phyloP scores from a whole-genome alignment of 2,329 filamentous ascomycete genomes.

The Leptosphaerulina australis region DNA sequence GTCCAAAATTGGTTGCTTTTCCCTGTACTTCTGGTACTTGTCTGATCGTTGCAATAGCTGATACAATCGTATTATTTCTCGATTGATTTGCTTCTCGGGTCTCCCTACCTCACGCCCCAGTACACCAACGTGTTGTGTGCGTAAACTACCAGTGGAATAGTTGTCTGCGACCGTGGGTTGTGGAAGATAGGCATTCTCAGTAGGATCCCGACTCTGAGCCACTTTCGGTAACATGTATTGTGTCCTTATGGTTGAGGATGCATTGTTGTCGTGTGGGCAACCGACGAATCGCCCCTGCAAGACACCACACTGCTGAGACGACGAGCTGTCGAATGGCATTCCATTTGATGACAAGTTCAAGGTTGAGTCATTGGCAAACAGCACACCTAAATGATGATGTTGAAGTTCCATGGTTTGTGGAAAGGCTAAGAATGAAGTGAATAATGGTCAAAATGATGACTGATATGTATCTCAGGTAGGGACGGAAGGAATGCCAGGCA shows the following conservation, averaged over 20 bases:
- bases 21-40: constrained; percentile 55
- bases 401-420: constrained; percentile 45
- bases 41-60: constrained; percentile 44
- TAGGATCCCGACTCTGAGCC: constrained; percentile 37
- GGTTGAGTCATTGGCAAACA: constrained; percentile 52
- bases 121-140: constrained; percentile 31
- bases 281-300: constrained; percentile 54
- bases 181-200: constrained; percentile 32
- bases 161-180: constrained; percentile 24
- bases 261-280: constrained; percentile 42
- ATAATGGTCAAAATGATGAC: constrained; percentile 47
- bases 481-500: constrained; percentile 51
- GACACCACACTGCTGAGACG: constrained; percentile 33
- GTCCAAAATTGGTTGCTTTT: constrained; percentile 45
- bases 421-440: constrained; percentile 36
- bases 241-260: constrained; percentile 18
- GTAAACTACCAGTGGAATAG: constrained; percentile 36
- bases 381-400: constrained; percentile 47
- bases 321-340: constrained; percentile 22
- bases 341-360: constrained; percentile 37
- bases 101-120: constrained; percentile 30
- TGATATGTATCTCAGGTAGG: constrained; percentile 40
- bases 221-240: constrained; percentile 37
- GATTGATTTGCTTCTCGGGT: constrained; percentile 37
- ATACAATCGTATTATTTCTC: constrained; percentile 39